A percentile compares a stretch with the other conserved stretches of the same genome.
Evolutionary conservation across 2,329 filamentous ascomycete genomes (phyloP).

Genomic region (Fusarium siculi): DNA sequence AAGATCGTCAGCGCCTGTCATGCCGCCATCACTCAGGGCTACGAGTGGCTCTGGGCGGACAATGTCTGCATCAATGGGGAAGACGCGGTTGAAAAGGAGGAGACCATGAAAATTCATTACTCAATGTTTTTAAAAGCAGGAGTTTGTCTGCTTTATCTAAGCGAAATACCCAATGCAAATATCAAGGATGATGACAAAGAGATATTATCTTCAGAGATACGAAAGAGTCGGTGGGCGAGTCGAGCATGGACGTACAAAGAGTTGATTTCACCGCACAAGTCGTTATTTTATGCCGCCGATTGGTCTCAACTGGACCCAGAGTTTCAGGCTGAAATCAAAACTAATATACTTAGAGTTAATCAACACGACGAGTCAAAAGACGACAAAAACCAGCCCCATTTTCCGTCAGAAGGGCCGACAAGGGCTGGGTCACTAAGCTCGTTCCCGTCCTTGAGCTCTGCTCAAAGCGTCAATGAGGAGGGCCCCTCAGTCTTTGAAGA

Average conservation of each 20-base stretch:
- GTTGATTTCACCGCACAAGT: neutral
- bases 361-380: accelerated
- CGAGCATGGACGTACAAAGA: conserved; percentile 32
- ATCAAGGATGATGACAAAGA: neutral
- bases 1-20: neutral
- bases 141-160: neutral
- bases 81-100: neutral
- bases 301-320: neutral
- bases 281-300: conserved; percentile 5
- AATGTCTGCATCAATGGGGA: neutral
- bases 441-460: neutral
- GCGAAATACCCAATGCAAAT: conserved; percentile 47
- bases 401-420: too few species aligned
- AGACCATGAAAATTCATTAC: neutral
- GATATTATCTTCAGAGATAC: neutral
- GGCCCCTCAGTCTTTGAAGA: neutral
- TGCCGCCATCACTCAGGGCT: accelerated
- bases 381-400: accelerated
- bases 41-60: neutral
- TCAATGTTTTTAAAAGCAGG: neutral
- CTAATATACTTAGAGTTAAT: accelerated
- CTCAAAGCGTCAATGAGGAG: accelerated
- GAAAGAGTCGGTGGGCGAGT: conserved; percentile 5
- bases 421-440: neutral
- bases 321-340: neutral